A percentile compares a stretch with the other conserved stretches of the same genome.
Conservation (phyloP, 139 green algal genomes). For the Chlorella sp. region DNA sequence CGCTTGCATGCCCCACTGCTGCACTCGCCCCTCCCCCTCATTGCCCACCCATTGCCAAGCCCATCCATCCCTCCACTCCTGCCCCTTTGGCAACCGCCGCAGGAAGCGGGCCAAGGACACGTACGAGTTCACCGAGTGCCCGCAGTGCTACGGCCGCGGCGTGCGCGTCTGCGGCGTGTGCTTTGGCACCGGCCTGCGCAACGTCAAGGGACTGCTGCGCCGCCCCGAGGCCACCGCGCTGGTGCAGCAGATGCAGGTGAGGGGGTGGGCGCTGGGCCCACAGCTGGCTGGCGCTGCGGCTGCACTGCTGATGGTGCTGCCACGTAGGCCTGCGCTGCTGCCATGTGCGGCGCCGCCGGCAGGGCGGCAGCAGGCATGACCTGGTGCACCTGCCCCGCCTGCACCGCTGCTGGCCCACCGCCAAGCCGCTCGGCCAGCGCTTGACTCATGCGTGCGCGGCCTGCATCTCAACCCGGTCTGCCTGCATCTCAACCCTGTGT, state of each 20-base stretch:
- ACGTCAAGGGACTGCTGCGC: constrained; percentile 93
- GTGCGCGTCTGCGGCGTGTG: constrained; percentile 93
- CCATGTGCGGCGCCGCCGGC: background rate
- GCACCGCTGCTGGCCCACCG: no score
- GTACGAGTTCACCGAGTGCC: constrained; percentile 99
- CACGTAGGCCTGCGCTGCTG: background rate
- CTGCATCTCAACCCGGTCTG: no score
- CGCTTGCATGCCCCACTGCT: no score
- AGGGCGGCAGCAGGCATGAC: background rate
- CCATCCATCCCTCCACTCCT: no score
- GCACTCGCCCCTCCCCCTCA: no score
- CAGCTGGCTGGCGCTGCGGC: background rate
- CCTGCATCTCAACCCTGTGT: no score
- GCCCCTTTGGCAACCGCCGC: no score
- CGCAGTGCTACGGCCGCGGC: constrained; percentile 94
- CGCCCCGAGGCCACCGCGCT: constrained; percentile 88
- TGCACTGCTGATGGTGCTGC: background rate
- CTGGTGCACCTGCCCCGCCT: no score
- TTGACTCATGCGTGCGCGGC: no score
- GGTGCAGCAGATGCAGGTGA: constrained; percentile 92
- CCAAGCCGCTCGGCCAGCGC: no score
- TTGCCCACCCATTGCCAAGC: no score
- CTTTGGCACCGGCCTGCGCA: constrained; percentile 94
- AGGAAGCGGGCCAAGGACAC: constrained; percentile 85
- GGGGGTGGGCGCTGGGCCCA: no score